Base-by-base conservation (phyloP, 805 yeast genomes). In the Komagataella pseudopastoris region DNA sequence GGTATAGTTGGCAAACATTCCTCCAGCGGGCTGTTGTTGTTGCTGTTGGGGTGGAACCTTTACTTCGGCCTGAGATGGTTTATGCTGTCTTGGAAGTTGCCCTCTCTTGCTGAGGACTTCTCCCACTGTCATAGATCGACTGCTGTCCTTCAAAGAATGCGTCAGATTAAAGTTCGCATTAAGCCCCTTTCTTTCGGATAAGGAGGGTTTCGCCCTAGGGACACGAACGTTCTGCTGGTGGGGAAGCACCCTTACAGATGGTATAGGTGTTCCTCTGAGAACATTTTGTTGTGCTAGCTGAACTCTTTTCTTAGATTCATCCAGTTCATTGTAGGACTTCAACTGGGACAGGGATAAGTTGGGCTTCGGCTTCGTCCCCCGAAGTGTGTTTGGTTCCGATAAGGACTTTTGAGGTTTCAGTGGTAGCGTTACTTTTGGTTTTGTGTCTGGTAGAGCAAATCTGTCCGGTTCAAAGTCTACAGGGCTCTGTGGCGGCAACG, bases 1-100 rank as follows among this genome's bases (percentile, higher is more conserved):
- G 22, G 95, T 79, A 64, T 86, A 93, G 62, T 83, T 81, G 8
- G 90, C 85, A 69, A 93, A 90, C 50, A 85, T 65, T 12, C 89
- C 89, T 49, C 71, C 72, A 10, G 78, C 64, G 54, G 69, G 68
- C 2, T 67, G 67, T 51, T 60, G 62, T 49, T 51, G 58, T 55
- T 54, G 65, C 53, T 47, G 56, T 56, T 1, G 55, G 56, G 16
- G 52, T 39, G 63, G 60, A 47, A 10, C 64, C 64, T 18, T 58
- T 55, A 6, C 56, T 57, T 12, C 60, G 58, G 16, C 52, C 44
- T 49, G 49, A 49, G 48, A 53, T 51, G 7, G 54, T 47, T 44
- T 12, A 52, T 59, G 54, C 52, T 53, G 60, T 30, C 53, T 52
- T 23, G 61, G 57, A 47, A 51, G 53, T 49, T 51, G 59, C 24